Evolutionary conservation across 1,284 basidiomycete genomes (phyloP).

Genomic region (Uromyces viciae-fabae): DNA sequence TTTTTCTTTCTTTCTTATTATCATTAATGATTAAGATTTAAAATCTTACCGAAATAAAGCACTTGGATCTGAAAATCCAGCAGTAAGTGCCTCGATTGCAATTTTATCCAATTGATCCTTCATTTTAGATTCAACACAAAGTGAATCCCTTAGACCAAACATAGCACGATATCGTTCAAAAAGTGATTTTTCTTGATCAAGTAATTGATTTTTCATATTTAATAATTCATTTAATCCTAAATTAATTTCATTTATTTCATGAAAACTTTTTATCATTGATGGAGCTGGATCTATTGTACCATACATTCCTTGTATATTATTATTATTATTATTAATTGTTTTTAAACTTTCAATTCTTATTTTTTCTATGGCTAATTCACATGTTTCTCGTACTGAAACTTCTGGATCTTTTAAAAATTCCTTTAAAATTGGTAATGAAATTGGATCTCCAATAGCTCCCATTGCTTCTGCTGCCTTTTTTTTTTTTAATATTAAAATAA

Average conservation of each 20-base stretch:
- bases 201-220: conserved; percentile 65
- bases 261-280: conserved; percentile 57
- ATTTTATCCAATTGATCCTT: conserved; percentile 57
- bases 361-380: conserved; percentile 92
- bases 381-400: conserved; percentile 86
- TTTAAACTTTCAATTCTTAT: conserved; percentile 64
- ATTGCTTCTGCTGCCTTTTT: conserved; percentile 92
- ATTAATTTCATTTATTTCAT: conserved; percentile 21
- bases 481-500: too few species aligned
- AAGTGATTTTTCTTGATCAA: conserved; percentile 69
- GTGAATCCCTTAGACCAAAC: conserved; percentile 91
- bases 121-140: not conserved
- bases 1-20: too few species aligned
- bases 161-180: conserved; percentile 97
- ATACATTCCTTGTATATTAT: conserved; percentile 57
- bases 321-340: conserved; percentile 55
- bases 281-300: conserved; percentile 94
- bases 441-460: conserved; percentile 77
- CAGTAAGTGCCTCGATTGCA: conserved; percentile 84
- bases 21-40: too few species aligned
- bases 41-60: conserved; percentile 75
- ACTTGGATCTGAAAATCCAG: conserved; percentile 78
- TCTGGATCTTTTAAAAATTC: conserved; percentile 72
- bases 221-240: conserved; percentile 60
- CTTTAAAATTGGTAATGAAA: conserved; percentile 68